phyloP scores from a whole-genome alignment of 345 rosid genomes.

The Xanthoceras sorbifolium region DNA sequence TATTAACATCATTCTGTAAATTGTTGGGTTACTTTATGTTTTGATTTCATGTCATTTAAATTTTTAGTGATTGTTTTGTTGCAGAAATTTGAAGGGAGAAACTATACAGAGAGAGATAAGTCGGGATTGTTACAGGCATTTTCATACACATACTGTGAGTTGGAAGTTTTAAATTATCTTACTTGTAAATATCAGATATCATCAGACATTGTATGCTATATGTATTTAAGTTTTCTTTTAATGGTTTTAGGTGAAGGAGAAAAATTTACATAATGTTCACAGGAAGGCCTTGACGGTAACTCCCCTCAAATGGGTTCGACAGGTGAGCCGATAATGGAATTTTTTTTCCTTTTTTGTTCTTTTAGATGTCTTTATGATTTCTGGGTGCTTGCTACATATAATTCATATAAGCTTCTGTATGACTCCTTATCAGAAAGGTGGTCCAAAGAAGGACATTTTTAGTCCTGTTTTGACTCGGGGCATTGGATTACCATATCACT shows the following conservation, averaged over 20 bases:
- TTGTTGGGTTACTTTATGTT: not conserved
- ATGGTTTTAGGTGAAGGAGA: constrained; percentile 23
- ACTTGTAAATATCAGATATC: not conserved
- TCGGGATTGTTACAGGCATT: not conserved
- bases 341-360: not conserved
- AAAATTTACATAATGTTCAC: constrained; percentile 40
- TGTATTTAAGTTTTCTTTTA: constrained; percentile 10
- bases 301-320: constrained; percentile 48
- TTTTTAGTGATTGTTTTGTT: not conserved
- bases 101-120: too few species aligned
- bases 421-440: constrained; percentile 33
- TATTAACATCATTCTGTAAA: not conserved
- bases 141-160: not conserved
- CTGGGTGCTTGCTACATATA: not conserved
- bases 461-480: constrained; percentile 32
- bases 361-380: not conserved
- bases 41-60: not conserved
- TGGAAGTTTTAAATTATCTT: not conserved
- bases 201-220: not conserved
- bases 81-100: not conserved
- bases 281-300: constrained; percentile 41
- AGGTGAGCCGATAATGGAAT: constrained; percentile 32
- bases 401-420: constrained; percentile 12
- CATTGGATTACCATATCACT: constrained; percentile 41
- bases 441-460: constrained; percentile 27